Percentiles rank a stretch among this genome's conserved stretches.
These are phyloP conservation scores for Trametes hirsuta DNA, from an alignment of 1,284 basidiomycete genomes.

Conservation along the genomic window DNA sequence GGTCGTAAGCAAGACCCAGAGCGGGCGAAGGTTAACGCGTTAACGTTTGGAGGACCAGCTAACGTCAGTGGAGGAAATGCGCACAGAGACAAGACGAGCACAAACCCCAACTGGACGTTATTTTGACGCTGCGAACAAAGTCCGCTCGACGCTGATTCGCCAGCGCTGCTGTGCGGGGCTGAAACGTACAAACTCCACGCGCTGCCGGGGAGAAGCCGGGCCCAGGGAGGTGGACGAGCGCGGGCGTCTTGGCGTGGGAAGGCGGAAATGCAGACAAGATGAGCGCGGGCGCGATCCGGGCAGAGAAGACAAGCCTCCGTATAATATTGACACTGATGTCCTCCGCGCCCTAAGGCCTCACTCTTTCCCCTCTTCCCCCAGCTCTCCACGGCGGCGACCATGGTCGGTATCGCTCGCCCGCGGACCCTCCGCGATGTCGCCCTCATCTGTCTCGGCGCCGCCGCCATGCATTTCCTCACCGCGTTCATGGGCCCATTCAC, in stretches of 20 bases:
- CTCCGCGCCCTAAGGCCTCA: constrained; percentile 5
- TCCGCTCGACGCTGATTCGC: too few relatives aligned
- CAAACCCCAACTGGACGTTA: too few relatives aligned
- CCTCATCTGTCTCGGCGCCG: constrained; percentile 54
- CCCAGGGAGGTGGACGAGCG: too few relatives aligned
- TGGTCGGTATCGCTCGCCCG: constrained; percentile 29
- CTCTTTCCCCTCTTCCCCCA: constrained; percentile 8
- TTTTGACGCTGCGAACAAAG: too few relatives aligned
- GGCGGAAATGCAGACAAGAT: neutral
- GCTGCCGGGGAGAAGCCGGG: too few relatives aligned
- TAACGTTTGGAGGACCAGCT: too few relatives aligned
- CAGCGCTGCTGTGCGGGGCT: too few relatives aligned
- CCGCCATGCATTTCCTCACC: constrained; percentile 53
- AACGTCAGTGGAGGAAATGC: too few relatives aligned
- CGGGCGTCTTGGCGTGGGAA: constrained; percentile 8
- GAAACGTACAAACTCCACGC: too few relatives aligned
- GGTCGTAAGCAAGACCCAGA: too few relatives aligned
- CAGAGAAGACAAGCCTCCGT: neutral
- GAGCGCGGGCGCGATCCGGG: neutral
- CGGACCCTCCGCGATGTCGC: constrained; percentile 48
- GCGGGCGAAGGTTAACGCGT: too few relatives aligned
- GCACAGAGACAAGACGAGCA: too few relatives aligned
- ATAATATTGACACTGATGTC: constrained; percentile 13
- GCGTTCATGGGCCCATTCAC: constrained; percentile 39
- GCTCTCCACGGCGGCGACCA: constrained; percentile 12